phyloP scores from a whole-genome alignment of 2,329 filamentous ascomycete genomes.

The Cadophora gregata region DNA sequence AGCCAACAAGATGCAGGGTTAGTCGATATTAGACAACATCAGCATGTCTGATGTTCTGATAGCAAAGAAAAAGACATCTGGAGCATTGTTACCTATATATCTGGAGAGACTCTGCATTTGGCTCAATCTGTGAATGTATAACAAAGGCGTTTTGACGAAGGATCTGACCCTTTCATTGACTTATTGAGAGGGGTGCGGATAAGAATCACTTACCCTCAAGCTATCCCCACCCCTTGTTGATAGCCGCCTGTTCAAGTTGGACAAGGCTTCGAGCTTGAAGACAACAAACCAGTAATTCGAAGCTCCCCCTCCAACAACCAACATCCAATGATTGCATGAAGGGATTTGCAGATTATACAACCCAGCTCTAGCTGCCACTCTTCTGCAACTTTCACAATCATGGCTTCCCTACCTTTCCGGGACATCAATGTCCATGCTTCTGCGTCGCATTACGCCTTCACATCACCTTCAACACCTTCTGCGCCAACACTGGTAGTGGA shows the following conservation, averaged over 20 bases:
- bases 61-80: no score
- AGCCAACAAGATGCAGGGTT: no score
- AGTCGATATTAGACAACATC: no score
- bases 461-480: constrained; percentile 90
- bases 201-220: neutral
- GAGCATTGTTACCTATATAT: no score
- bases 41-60: no score
- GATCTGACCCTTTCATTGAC: neutral
- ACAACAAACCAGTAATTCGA: constrained; percentile 10
- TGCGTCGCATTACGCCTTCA: constrained; percentile 92
- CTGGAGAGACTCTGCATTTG: no score
- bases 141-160: neutral
- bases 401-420: constrained; percentile 75
- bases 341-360: neutral
- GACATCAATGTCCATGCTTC: constrained; percentile 98
- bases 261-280: constrained; percentile 18
- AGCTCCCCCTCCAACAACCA: constrained; percentile 1
- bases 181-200: neutral
- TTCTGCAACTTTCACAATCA: constrained; percentile 40
- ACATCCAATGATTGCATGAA: constrained; percentile 11
- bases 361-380: constrained; percentile 1
- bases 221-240: neutral
- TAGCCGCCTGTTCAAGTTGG: constrained; percentile 16
- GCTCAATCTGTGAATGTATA: no score
- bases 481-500: constrained; percentile 89